Conservation (phyloP, 148 eudicot genomes). For the Rhododendron molle region DNA sequence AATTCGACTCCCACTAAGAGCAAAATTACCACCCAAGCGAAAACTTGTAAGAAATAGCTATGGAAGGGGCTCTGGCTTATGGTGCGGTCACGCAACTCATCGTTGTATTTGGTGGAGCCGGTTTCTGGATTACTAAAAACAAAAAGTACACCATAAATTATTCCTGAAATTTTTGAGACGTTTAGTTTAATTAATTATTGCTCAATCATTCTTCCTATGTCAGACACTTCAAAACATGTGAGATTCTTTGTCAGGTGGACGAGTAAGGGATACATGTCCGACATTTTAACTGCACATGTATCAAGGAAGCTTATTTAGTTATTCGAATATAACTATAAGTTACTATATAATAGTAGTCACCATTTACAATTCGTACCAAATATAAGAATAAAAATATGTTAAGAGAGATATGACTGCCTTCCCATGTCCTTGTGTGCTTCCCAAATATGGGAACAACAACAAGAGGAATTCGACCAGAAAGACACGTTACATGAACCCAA, state of each 20-base stretch:
- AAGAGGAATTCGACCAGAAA: background rate
- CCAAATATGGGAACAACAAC: background rate
- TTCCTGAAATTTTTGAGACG: background rate
- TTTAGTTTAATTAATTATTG: background rate
- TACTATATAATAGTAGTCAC: background rate
- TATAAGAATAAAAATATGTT: too few species aligned
- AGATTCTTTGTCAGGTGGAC: background rate
- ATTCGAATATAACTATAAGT: background rate
- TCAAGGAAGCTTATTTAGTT: background rate
- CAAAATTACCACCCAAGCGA: background rate
- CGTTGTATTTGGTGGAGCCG: background rate
- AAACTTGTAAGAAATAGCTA: background rate
- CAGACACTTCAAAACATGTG: background rate
- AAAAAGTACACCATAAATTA: background rate
- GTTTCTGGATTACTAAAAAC: background rate
- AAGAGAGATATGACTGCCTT: background rate
- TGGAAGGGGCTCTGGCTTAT: background rate
- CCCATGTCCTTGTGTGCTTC: background rate
- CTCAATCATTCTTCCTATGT: background rate
- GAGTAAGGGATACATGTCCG: background rate
- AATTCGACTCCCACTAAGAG: background rate
- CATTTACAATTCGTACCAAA: background rate
- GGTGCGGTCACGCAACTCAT: background rate
- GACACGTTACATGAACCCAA: background rate
- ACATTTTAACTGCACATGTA: background rate